Conservation (phyloP, 2,329 filamentous ascomycete genomes). For the Graphiopsis chlorocephala region DNA sequence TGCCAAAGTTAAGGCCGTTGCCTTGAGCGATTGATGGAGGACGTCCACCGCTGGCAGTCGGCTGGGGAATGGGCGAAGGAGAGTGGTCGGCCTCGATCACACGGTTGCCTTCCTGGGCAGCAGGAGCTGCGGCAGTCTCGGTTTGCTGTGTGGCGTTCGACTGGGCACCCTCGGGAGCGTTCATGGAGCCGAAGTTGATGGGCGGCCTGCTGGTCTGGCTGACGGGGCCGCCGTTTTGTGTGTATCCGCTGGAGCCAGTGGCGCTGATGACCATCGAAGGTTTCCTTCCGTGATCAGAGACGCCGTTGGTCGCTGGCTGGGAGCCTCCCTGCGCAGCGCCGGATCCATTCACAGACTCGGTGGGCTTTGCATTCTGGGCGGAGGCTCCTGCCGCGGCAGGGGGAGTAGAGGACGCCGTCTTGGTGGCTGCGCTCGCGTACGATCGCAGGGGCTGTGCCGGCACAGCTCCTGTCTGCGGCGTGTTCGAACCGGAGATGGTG, state of each 20-base stretch:
- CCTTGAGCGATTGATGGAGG: conserved; percentile 72
- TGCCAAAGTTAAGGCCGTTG: conserved; percentile 76
- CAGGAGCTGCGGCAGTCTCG: conserved; percentile 58
- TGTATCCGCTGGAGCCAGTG: conserved; percentile 71
- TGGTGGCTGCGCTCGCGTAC: conserved; percentile 63
- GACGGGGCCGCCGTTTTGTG: conserved; percentile 71
- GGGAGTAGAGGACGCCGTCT: conserved; percentile 49
- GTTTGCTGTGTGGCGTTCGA: conserved; percentile 67
- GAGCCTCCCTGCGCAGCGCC: conserved; percentile 40
- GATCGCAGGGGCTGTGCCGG: conserved; percentile 55
- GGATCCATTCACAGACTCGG: conserved; percentile 79
- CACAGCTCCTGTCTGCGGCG: conserved; percentile 50
- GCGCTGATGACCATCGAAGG: conserved; percentile 88
- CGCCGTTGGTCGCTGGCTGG: conserved; percentile 53
- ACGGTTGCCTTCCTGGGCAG: conserved; percentile 60
- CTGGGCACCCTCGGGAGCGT: conserved; percentile 56
- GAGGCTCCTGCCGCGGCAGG: conserved; percentile 54
- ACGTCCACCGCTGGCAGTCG: conserved; percentile 76
- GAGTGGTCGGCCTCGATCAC: conserved; percentile 82
- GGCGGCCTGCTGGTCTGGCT: conserved; percentile 53
- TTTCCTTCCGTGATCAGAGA: conserved; percentile 74
- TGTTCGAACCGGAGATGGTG: conserved; percentile 50
- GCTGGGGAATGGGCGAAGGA: conserved; percentile 89
- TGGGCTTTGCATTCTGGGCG: conserved; percentile 54
- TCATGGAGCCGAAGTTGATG: conserved; percentile 79